Conservation (phyloP, 2,329 filamentous ascomycete genomes). For the Dryadomyces quercus-mongolicae region DNA sequence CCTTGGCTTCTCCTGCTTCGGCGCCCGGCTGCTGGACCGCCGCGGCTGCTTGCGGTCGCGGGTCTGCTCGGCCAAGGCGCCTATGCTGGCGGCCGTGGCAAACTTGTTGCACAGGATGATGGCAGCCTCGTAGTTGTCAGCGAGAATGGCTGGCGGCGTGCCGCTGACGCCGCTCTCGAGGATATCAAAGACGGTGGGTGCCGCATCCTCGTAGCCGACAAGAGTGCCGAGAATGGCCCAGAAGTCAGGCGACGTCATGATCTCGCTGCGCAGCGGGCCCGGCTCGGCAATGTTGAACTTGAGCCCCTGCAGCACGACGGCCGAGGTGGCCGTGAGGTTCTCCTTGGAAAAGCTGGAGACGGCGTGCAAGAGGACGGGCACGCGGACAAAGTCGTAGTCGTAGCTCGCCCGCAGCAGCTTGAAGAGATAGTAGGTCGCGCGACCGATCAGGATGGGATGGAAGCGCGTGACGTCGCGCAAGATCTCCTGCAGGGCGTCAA, state of each 20-base stretch:
- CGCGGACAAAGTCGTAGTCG: constrained; percentile 85
- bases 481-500: constrained; percentile 67
- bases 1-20: constrained; percentile 44
- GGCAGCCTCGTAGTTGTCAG: constrained; percentile 89
- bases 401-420: constrained; percentile 74
- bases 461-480: constrained; percentile 68
- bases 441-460: constrained; percentile 73
- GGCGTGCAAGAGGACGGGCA: constrained; percentile 80
- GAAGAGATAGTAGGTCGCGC: constrained; percentile 78
- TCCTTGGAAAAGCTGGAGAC: constrained; percentile 80
- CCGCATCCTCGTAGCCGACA: constrained; percentile 55
- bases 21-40: constrained; percentile 17
- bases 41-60: constrained; percentile 35
- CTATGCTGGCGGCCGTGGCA: constrained; percentile 67
- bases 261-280: constrained; percentile 71
- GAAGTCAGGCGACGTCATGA: constrained; percentile 94
- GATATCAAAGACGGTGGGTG: constrained; percentile 74
- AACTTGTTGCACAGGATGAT: constrained; percentile 81
- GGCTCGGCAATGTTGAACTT: constrained; percentile 68
- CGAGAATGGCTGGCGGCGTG: constrained; percentile 71
- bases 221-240: constrained; percentile 81
- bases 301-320: constrained; percentile 67
- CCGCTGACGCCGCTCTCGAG: constrained; percentile 65
- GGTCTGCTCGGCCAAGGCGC: constrained; percentile 57
- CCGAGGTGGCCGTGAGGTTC: constrained; percentile 61